Base-by-base conservation (phyloP, 2,329 filamentous ascomycete genomes). In the Oidium heveae region DNA sequence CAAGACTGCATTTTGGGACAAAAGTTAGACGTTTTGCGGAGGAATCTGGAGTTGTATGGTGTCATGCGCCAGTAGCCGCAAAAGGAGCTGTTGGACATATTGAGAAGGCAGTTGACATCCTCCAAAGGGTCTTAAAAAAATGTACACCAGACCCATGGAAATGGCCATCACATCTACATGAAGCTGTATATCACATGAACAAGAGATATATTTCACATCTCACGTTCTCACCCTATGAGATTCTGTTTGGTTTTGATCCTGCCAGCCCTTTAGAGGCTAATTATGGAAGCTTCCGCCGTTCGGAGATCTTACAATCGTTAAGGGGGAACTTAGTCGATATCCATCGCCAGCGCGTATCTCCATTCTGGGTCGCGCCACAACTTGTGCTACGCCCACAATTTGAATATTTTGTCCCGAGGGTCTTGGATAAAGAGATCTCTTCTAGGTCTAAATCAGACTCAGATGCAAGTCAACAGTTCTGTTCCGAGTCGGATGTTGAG, bases 101-200 rank as follows among this genome's bases (percentile, higher is more conserved):
- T 16, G 54, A 55, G 13, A 55, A 55, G n/a, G 24, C 49, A 16
- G 28, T 36, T 16, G 54, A 53, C 34, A 43, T 55, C 12, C 22
- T 52, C 4, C 47, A 55, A 43, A 12, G 24, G 9, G 47, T 43
- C 5, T 49, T 49, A 32, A 49, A 49, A 24, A 49, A 49, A 49
- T 10, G 20, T 49, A 49, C 5, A 49, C 5, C 20, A 24, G 46
- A 49, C 15, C 46, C 46, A 15, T 24, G 24, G 7, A 12, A 28
- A 49, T 49, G 46, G 46, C 46, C 46, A 49, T 24, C 4, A 24
- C 20, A 49, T 15, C 7, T 49, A 24, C 4, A 12, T 24, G 24
- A 24, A 22, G 10, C 7, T 22, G 24, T 24, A 9, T 24, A 28
- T n/a, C 5, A 49, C 2, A 28, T 49, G 16, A 49, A 49, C 32